phyloP scores from a whole-genome alignment of 371 early-diverging fungal genomes.

The Fennellomyces sp. region DNA sequence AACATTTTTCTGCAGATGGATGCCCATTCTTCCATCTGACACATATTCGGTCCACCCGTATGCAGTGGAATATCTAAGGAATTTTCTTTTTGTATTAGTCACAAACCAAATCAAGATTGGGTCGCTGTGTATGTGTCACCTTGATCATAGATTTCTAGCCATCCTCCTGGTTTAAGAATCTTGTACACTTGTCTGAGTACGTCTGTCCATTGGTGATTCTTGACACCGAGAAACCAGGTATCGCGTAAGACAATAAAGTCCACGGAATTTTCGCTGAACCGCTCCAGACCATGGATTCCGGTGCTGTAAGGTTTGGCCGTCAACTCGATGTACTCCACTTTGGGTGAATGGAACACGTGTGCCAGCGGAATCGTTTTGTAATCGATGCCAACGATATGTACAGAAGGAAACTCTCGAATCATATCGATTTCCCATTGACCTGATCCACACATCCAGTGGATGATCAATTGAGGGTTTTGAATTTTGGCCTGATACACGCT shows the following conservation, averaged over 20 bases:
- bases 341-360: not conserved
- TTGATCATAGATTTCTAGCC: conserved; percentile 9
- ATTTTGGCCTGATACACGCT: not conserved
- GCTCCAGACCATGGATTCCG: conserved; percentile 1
- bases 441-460: not conserved
- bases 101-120: no score
- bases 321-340: not conserved
- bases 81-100: no score
- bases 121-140: no score
- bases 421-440: conserved; percentile 4
- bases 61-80: conserved; percentile 1
- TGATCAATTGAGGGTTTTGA: not conserved
- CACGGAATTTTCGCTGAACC: not conserved
- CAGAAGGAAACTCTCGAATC: not conserved
- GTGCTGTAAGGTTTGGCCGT: not conserved
- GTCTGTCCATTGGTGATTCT: not conserved
- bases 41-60: not conserved
- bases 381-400: not conserved
- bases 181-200: not conserved
- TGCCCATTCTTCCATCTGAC: conserved; percentile 1
- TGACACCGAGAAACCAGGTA: conserved; percentile 1
- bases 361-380: not conserved
- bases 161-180: conserved; percentile 7
- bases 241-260: conserved; percentile 1
- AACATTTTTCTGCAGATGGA: not conserved